A percentile compares a stretch with the other conserved stretches of the same genome.
Conservation (phyloP, 192 early-diverging fungal species). For the Borealophlyctis nickersoniae region DNA sequence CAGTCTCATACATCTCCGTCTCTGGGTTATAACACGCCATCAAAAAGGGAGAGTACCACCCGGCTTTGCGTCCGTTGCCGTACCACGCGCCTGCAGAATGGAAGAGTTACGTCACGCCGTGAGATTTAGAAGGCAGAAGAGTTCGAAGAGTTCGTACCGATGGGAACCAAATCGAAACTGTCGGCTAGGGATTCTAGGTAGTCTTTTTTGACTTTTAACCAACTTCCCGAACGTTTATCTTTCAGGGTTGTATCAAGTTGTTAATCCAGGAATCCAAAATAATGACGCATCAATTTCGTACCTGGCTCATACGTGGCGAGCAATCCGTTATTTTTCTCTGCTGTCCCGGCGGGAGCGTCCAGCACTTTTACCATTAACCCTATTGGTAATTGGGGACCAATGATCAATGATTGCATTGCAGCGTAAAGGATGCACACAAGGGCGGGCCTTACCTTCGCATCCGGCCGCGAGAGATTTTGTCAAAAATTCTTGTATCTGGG, state of each 20-base stretch:
- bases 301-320: slow-evolving; percentile 21
- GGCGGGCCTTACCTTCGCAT: slow-evolving; percentile 8
- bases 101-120: too few relatives aligned
- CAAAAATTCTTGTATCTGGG: slow-evolving; percentile 10
- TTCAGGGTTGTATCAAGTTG: background rate
- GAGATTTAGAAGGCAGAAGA: too few relatives aligned
- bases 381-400: too few relatives aligned
- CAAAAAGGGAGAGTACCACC: slow-evolving; percentile 11
- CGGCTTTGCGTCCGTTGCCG: slow-evolving; percentile 18
- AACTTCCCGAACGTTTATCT: slow-evolving; percentile 18
- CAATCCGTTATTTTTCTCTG: background rate
- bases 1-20: slow-evolving; percentile 1
- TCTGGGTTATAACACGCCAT: slow-evolving; percentile 18
- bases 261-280: background rate
- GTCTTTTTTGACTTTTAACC: slow-evolving; percentile 27
- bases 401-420: too few relatives aligned
- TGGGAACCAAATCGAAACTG: slow-evolving; percentile 21
- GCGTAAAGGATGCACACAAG: too few relatives aligned
- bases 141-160: too few relatives aligned
- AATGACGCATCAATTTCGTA: background rate
- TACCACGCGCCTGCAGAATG: slow-evolving; percentile 17
- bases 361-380: slow-evolving; percentile 23
- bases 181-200: slow-evolving; percentile 11
- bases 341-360: slow-evolving; percentile 1
- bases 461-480: background rate